phyloP scores from a whole-genome alignment of 1,139 yeast species.

The Pichia inconspicua region DNA sequence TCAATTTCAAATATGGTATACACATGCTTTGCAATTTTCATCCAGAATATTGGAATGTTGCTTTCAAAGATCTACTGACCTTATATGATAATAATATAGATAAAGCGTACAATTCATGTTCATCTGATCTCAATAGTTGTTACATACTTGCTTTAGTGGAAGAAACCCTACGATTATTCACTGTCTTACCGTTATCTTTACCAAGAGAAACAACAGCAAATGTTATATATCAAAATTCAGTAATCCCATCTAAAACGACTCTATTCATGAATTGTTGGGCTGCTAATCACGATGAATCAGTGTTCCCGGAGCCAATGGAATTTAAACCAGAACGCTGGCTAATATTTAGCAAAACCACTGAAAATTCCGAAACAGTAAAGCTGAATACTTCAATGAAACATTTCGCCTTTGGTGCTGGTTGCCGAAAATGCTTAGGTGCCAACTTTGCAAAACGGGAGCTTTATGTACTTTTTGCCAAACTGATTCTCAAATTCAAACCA shows the following conservation, averaged over 20 bases:
- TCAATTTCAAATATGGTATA: constrained; percentile 51
- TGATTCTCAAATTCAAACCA: constrained; percentile 30
- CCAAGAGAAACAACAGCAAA: constrained; percentile 54
- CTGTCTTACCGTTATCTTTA: constrained; percentile 60
- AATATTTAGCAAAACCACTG: constrained; percentile 17
- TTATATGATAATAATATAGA: constrained; percentile 28
- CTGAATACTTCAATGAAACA: constrained; percentile 29
- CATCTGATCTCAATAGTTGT: constrained; percentile 31
- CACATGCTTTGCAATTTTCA: constrained; percentile 51
- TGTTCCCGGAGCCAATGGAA: constrained; percentile 41
- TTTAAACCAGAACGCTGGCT: constrained; percentile 59
- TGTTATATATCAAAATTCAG: constrained; percentile 32
- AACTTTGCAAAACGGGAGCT: constrained; percentile 56
- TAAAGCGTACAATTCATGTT: constrained; percentile 40
- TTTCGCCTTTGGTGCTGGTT: constrained; percentile 63
- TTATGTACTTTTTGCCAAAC: constrained; percentile 39
- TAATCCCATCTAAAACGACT: constrained; percentile 49
- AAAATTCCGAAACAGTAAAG: constrained; percentile 5
- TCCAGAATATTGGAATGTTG: constrained; percentile 36
- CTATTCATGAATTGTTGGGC: constrained; percentile 63
- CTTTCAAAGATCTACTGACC: constrained; percentile 31
- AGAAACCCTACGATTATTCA: constrained; percentile 55
- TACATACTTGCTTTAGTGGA: constrained; percentile 51
- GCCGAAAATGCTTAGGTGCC: constrained; percentile 63
- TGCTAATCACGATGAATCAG: constrained; percentile 54